Base-by-base conservation (phyloP, 345 rosid genomes). In the Rhodomyrtus tomentosa region DNA sequence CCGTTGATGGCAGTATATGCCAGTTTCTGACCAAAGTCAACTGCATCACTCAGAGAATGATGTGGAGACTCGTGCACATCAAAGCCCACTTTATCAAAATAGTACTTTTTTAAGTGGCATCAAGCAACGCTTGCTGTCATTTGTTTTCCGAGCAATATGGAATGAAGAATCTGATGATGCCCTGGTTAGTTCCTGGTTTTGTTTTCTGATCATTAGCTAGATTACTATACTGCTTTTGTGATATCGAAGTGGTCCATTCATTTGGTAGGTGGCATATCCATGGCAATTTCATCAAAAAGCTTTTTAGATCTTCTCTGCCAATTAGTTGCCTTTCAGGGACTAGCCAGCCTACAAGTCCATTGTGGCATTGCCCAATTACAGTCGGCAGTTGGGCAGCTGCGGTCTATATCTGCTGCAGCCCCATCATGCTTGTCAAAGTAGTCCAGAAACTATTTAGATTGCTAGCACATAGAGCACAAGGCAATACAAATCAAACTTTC, bases 51-150 rank as follows among this genome's bases (percentile, higher is more conserved):
- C 90, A 83, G 90, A 87, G 85, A 91, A 86, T 83, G 87, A 82
- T 81, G 85, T 62, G 42, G 94, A 89, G 83, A 91, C 90, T 85
- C 88, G 85, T 85, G 73, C 88, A 81, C 90, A 85, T 72, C 83
- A 81, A 52, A 87, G 79, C 79, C 96, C 89, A 84, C 89, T 91
- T 22, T 86, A 80, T 92, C 49, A 87, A 81, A 91, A 88, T 51
- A 88, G 84, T 84, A 81, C 89, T 80, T 92, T 95, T 89, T 91
- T 97, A 85, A 92, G 92, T 89, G 99, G 99, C 82, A 89, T 97
- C 84, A 97, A 97, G 89, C 99, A 95, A 80, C 94, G 99, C 9
- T 86, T 95, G 88, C 98, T 97, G 87, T 97, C 99, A 38, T 97
- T 95, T 86, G 92, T 97, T 88, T 97, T 94, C 84, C 91, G 90